These are phyloP conservation scores for Pestalotiopsis sp. DNA, from an alignment of 2,329 filamentous ascomycete species.

Conservation along the genomic window DNA sequence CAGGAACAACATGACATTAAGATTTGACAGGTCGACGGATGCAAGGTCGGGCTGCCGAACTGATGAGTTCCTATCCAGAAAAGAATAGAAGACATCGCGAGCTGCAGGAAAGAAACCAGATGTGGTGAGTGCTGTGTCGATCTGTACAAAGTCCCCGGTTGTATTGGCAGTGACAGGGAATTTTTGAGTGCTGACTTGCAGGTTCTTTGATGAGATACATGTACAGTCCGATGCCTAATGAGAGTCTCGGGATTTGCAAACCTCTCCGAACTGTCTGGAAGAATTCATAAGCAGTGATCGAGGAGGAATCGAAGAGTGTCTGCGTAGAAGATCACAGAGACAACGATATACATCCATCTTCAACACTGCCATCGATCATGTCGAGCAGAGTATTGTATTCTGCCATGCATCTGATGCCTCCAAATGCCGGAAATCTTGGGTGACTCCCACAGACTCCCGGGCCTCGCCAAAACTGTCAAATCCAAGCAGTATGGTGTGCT, in stretches of 20 bases:
- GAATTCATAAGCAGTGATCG: not conserved
- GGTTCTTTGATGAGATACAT: not conserved
- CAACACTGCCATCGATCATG: not conserved
- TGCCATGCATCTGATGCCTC: not conserved
- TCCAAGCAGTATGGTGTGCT: not conserved
- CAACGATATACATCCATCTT: not conserved
- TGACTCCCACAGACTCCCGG: not conserved
- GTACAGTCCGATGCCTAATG: not conserved
- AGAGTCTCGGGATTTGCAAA: not conserved
- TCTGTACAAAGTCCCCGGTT: not conserved
- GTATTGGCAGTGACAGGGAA: not conserved
- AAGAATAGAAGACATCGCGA: not conserved
- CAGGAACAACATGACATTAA: not conserved
- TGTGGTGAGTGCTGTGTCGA: constrained; percentile 3
- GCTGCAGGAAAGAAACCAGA: not conserved
- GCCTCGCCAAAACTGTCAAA: not conserved
- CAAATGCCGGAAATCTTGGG: not conserved
- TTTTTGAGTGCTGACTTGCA: not conserved
- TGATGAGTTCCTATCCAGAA: constrained; percentile 5
- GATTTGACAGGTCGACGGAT: not conserved
- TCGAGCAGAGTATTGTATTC: not conserved
- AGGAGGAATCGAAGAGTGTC: not conserved
- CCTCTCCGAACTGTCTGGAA: not conserved
- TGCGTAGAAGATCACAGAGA: not conserved
- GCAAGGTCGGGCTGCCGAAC: not conserved